Conservation (phyloP, 2,329 filamentous ascomycete genomes). For the Colletotrichum sansevieriae region DNA sequence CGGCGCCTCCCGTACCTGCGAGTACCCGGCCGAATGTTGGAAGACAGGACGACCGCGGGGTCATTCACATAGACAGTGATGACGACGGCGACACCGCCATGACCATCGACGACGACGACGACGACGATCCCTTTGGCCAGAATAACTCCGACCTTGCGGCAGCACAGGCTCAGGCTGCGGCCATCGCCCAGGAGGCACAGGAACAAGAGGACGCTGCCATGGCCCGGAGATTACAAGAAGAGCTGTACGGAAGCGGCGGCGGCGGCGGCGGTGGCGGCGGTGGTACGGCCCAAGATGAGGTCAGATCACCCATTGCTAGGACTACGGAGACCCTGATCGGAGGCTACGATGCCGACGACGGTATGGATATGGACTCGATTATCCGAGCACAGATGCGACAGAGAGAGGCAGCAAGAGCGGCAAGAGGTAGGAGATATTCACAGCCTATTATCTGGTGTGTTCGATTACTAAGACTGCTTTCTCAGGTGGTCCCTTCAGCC, state of each 20-base stretch:
- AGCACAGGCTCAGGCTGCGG: constrained; percentile 51
- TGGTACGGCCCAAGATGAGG: constrained; percentile 66
- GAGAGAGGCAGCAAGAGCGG: constrained; percentile 32
- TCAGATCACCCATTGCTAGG: constrained; percentile 90
- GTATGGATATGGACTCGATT: constrained; percentile 65
- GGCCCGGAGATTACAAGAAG: constrained; percentile 91
- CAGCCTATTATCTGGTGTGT: background rate
- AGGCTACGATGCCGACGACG: constrained; percentile 64
- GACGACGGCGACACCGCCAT: constrained; percentile 69
- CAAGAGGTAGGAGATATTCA: constrained; percentile 44
- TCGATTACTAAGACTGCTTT: constrained; percentile 4
- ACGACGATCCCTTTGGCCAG: constrained; percentile 54
- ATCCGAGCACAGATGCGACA: constrained; percentile 75
- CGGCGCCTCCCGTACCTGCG: constrained; percentile 46
- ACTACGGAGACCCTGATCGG: constrained; percentile 93
- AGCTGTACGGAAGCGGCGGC: constrained; percentile 73
- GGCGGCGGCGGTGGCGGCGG: constrained; percentile 56
- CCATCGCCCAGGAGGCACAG: constrained; percentile 62
- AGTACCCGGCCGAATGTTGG: constrained; percentile 49
- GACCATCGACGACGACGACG: constrained; percentile 53
- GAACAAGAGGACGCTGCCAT: constrained; percentile 94
- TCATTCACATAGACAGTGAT: constrained; percentile 83
- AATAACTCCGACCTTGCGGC: constrained; percentile 51
- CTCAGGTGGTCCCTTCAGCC: constrained; percentile 52
- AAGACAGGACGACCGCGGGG: constrained; percentile 67